Evolutionary conservation across 176 grass and related monocot genomes (phyloP).

Genomic region (Miscanthus lutarioriparius): DNA sequence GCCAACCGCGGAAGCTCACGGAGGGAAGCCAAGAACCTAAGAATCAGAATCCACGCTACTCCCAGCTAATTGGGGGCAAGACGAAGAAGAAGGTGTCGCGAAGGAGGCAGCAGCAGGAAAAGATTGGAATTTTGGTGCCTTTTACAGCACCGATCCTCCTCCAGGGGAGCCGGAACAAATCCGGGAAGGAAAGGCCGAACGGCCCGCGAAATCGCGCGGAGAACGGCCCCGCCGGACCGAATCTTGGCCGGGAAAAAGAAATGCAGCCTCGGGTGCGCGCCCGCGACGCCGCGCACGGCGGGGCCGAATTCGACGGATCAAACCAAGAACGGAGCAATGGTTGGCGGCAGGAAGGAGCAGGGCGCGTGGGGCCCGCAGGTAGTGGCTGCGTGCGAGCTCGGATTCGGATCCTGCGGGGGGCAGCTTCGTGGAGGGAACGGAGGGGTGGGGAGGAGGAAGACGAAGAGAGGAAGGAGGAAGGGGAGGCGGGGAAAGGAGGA

Average conservation of each 20-base stretch:
- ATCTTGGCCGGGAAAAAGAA: conserved; percentile 31
- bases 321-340: conserved; percentile 10
- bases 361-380: background rate
- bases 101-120: background rate
- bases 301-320: conserved; percentile 32
- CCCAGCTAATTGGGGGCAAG: conserved; percentile 22
- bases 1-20: background rate
- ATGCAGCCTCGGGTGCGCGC: conserved; percentile 15
- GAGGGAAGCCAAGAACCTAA: background rate
- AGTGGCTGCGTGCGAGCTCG: conserved; percentile 26
- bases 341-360: background rate
- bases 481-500: background rate
- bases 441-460: background rate
- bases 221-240: conserved; percentile 19
- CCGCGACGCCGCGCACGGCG: conserved; percentile 13
- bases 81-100: background rate
- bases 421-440: conserved; percentile 11
- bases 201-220: conserved; percentile 16
- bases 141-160: conserved; percentile 20
- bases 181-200: background rate
- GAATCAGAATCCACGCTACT: conserved; percentile 12
- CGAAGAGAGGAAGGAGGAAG: background rate
- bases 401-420: conserved; percentile 40
- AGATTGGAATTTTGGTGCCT: conserved; percentile 24
- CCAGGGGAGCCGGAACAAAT: conserved; percentile 14